Percentiles rank a stretch among this genome's conserved stretches.
Evolutionary conservation across 192 early-diverging fungal genomes (phyloP).

Genomic region (Mortierella antarctica): DNA sequence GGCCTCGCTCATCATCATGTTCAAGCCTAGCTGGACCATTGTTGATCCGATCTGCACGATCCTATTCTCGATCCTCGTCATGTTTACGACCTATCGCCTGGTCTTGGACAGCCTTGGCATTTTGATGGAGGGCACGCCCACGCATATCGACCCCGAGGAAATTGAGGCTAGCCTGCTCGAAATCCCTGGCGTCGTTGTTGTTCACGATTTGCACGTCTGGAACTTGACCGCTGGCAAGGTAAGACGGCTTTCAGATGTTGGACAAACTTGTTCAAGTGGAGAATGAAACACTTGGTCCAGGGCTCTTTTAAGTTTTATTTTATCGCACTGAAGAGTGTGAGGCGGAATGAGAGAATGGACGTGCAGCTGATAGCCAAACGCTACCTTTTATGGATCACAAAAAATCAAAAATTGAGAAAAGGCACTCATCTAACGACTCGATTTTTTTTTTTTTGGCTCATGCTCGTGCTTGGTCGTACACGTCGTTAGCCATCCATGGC

Average conservation of each 20-base stretch:
- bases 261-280: too few relatives aligned
- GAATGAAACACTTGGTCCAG: too few relatives aligned
- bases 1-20: slow-evolving; percentile 73
- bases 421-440: neutral
- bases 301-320: too few relatives aligned
- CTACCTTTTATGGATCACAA: slow-evolving; percentile 24
- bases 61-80: slow-evolving; percentile 81
- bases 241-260: neutral
- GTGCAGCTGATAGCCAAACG: neutral
- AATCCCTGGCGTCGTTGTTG: slow-evolving; percentile 59
- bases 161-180: slow-evolving; percentile 53
- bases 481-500: slow-evolving; percentile 40
- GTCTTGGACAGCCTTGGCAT: slow-evolving; percentile 75
- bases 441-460: slow-evolving; percentile 1
- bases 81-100: slow-evolving; percentile 77
- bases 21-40: slow-evolving; percentile 69
- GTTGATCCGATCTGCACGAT: slow-evolving; percentile 90
- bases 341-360: neutral
- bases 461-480: neutral
- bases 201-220: slow-evolving; percentile 71
- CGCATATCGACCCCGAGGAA: slow-evolving; percentile 59
- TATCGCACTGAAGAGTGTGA: too few relatives aligned
- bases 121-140: slow-evolving; percentile 81
- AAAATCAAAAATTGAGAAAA: neutral
- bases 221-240: slow-evolving; percentile 65